Evolutionary conservation across 129 eudicot species (phyloP).

Genomic region (Escallonia rubra): DNA sequence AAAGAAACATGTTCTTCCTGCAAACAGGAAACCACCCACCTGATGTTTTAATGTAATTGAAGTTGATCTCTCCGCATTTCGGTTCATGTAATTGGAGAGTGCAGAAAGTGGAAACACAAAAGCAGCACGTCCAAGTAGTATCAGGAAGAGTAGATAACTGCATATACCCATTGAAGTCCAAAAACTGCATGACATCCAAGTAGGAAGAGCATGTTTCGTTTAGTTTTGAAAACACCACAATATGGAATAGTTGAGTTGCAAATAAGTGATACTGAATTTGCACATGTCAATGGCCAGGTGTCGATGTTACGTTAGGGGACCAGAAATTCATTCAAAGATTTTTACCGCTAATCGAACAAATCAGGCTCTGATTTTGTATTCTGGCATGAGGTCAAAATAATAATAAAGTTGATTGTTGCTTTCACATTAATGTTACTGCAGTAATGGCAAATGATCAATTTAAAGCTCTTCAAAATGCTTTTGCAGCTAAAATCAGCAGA

Average conservation of each 20-base stretch:
- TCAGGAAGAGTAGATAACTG: slow-evolving; percentile 42
- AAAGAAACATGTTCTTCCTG: background rate
- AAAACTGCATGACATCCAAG: slow-evolving; percentile 30
- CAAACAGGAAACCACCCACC: slow-evolving; percentile 24
- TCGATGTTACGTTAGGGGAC: too few relatives aligned
- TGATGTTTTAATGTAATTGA: slow-evolving; percentile 58
- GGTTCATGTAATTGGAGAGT: slow-evolving; percentile 59
- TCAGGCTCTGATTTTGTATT: too few relatives aligned
- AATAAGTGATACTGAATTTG: too few relatives aligned
- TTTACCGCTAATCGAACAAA: too few relatives aligned
- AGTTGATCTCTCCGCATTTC: slow-evolving; percentile 31
- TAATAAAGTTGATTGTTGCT: too few relatives aligned
- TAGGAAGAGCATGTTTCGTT: background rate
- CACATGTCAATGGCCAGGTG: too few relatives aligned
- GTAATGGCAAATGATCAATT: too few relatives aligned
- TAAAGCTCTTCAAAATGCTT: too few relatives aligned
- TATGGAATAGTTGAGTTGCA: background rate
- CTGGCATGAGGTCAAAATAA: too few relatives aligned
- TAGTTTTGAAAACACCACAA: background rate
- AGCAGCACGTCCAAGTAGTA: slow-evolving; percentile 85
- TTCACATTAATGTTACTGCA: too few relatives aligned
- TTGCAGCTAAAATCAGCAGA: too few relatives aligned
- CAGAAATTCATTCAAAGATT: too few relatives aligned
- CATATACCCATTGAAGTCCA: slow-evolving; percentile 54
- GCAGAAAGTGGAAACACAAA: slow-evolving; percentile 83